Evolutionary conservation across 495 filamentous ascomycete species (phyloP), one percentile per base, ranked within the genome.

Genomic region (Penicillium verhagenii): DNA sequence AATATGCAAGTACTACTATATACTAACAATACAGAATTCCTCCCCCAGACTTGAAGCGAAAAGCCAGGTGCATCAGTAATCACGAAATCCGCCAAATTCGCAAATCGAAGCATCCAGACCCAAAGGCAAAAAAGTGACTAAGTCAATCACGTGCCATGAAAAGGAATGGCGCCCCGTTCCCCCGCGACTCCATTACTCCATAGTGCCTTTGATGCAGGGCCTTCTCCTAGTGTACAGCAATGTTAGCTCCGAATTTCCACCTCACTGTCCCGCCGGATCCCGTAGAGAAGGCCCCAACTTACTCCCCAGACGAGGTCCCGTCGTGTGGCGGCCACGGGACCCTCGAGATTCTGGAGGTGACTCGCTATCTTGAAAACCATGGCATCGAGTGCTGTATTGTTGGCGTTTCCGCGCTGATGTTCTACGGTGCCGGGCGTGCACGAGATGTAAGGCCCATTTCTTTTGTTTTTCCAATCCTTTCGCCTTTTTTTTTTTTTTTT

Each of bases 371-470:
- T 26, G 65, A 67, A 51, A 52, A 53, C 33, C 47, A 65, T 61
- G 61, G 65, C 42, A 63, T 67, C 33, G 61, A 64, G 50, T 67
- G 65, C 47, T 67, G 65, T 52, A 47, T 67, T 47, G 65, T 67
- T 45, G 65, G 61, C 26, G 53, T 67, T 24, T 64, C 65, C 3
- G 65, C 65, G 24, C 52, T 67, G 39, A 64, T 67, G 16, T 67
- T 60, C 52, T 67, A 67, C 48, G 65, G 65, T 26, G 65, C 65
- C 33, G 65, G 61, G 19, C 59, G 65, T 21, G 54, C 58, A 29
- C 65, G 65, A 61, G 58, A 67, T 57, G 65, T 65, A 65, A 49
- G 65, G 25, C 9, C 33, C 47, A 33, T 48, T 51, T 21, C 44
- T 46, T 44, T 40, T 38, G 47, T n/a, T n/a, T n/a, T n/a, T n/a